These are phyloP conservation scores for Erodium chrysanthum DNA, from an alignment of 441 rosid genomes.

Conservation along the genomic window DNA sequence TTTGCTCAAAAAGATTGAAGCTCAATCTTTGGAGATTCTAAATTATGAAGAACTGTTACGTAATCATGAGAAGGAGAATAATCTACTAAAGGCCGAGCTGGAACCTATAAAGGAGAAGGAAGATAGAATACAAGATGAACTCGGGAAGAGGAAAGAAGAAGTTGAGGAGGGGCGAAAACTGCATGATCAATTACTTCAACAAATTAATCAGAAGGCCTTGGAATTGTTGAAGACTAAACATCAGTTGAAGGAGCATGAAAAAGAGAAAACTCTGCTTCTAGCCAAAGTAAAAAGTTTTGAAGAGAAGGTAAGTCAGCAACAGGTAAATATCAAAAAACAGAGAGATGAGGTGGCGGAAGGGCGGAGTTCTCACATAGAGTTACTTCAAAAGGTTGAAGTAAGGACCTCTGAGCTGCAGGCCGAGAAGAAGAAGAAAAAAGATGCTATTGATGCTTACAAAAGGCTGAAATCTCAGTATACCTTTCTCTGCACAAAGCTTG, in stretches of 20 bases:
- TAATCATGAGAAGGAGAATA: constrained; percentile 32
- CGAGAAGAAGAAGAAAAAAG: constrained; percentile 38
- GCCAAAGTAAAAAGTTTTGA: constrained; percentile 33
- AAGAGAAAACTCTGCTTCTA: constrained; percentile 25
- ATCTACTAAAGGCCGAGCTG: constrained; percentile 24
- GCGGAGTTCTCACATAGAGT: constrained; percentile 25
- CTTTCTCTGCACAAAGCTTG: constrained; percentile 41
- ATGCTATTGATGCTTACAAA: constrained; percentile 38
- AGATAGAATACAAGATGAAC: constrained; percentile 31
- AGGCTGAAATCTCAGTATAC: constrained; percentile 57
- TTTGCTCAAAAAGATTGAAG: constrained; percentile 29
- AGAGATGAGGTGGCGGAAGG: constrained; percentile 21
- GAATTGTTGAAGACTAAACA: constrained; percentile 31
- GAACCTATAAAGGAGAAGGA: constrained; percentile 36
- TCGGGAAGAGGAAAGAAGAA: constrained; percentile 31
- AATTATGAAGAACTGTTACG: constrained; percentile 28
- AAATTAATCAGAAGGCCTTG: constrained; percentile 26
- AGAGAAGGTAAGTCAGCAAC: constrained; percentile 31
- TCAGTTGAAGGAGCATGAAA: constrained; percentile 32
- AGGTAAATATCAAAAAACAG: constrained; percentile 19
- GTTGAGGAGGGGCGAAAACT: constrained; percentile 29
- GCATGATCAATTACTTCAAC: constrained; percentile 31
- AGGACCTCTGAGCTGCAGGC: constrained; percentile 35
- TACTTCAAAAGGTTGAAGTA: constrained; percentile 33
- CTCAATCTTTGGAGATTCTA: constrained; percentile 19